These are phyloP conservation scores for Penicillium digitatum DNA, from an alignment of 2,329 filamentous ascomycete species.

Conservation along the genomic window DNA sequence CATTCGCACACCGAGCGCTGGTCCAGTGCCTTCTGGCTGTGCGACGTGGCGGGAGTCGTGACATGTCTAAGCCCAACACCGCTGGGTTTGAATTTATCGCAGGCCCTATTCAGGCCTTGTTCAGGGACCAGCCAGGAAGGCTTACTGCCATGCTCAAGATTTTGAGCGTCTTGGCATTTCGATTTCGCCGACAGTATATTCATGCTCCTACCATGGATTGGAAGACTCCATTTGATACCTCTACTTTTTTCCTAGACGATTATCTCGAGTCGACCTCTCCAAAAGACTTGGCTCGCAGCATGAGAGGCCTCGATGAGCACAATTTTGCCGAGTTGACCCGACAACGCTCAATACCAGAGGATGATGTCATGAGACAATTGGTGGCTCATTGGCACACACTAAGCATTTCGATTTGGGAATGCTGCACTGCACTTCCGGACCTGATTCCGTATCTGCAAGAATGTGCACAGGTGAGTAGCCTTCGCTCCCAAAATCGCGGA, in stretches of 20 bases:
- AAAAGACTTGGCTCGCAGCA: slow-evolving; percentile 30
- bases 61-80: slow-evolving; percentile 10
- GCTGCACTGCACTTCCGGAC: slow-evolving; percentile 36
- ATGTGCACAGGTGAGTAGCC: slow-evolving; percentile 33
- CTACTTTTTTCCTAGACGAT: slow-evolving; percentile 34
- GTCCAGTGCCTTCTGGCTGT: slow-evolving; percentile 29
- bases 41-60: slow-evolving; percentile 12
- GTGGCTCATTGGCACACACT: slow-evolving; percentile 31
- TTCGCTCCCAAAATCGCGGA: neutral
- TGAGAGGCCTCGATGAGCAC: slow-evolving; percentile 30
- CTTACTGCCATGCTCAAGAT: slow-evolving; percentile 35
- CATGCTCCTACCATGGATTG: slow-evolving; percentile 35
- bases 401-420: slow-evolving; percentile 37
- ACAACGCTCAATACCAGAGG: slow-evolving; percentile 24
- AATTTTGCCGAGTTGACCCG: slow-evolving; percentile 30
- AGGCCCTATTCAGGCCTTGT: slow-evolving; percentile 37
- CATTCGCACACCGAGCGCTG: slow-evolving; percentile 39
- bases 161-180: slow-evolving; percentile 34
- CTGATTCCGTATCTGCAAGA: slow-evolving; percentile 32
- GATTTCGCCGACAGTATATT: slow-evolving; percentile 36
- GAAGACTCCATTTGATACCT: slow-evolving; percentile 31
- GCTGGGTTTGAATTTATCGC: slow-evolving; percentile 37
- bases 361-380: slow-evolving; percentile 21
- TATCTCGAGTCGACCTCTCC: slow-evolving; percentile 32
- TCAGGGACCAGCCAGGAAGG: slow-evolving; percentile 30